These are phyloP conservation scores for Cladosporium sp. DNA, from an alignment of 2,329 filamentous ascomycete genomes.

Conservation along the genomic window DNA sequence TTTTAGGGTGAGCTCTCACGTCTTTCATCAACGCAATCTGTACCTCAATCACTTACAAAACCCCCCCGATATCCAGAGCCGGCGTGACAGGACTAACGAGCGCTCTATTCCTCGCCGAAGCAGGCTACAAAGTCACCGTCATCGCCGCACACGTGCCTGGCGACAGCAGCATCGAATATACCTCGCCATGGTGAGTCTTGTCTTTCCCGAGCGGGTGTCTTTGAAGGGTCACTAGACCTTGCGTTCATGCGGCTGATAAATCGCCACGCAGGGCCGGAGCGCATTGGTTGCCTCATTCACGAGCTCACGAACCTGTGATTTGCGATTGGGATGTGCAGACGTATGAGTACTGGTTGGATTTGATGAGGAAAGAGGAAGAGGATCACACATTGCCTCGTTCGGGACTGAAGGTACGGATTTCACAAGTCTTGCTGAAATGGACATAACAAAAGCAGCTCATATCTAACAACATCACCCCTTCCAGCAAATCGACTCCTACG, in stretches of 20 bases:
- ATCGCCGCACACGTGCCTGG: slow-evolving; percentile 42
- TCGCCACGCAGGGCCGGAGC: slow-evolving; percentile 40
- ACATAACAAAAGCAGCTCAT: slow-evolving; percentile 17
- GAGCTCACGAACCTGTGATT: slow-evolving; percentile 28
- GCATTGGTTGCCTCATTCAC: slow-evolving; percentile 44
- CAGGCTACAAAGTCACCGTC: slow-evolving; percentile 39
- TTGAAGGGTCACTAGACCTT: no score
- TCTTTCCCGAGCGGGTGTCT: not conserved
- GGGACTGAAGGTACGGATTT: slow-evolving; percentile 23
- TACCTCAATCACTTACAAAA: slow-evolving; percentile 9
- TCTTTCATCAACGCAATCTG: no score
- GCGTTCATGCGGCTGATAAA: not conserved
- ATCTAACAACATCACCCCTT: not conserved
- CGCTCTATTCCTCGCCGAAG: slow-evolving; percentile 39
- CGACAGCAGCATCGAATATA: slow-evolving; percentile 39
- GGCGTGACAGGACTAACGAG: slow-evolving; percentile 46
- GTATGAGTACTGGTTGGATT: slow-evolving; percentile 37
- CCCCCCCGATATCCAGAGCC: slow-evolving; percentile 29
- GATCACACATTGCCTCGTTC: slow-evolving; percentile 20
- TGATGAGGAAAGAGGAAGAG: slow-evolving; percentile 29
- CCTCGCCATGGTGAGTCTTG: slow-evolving; percentile 38
- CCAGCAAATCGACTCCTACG: slow-evolving; percentile 20
- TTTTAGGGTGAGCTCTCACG: slow-evolving; percentile 5
- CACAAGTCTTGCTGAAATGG: not conserved
- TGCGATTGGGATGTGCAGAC: slow-evolving; percentile 42